Conservation (phyloP, 768 basidiomycete species). For the Tylopilus felleus region DNA sequence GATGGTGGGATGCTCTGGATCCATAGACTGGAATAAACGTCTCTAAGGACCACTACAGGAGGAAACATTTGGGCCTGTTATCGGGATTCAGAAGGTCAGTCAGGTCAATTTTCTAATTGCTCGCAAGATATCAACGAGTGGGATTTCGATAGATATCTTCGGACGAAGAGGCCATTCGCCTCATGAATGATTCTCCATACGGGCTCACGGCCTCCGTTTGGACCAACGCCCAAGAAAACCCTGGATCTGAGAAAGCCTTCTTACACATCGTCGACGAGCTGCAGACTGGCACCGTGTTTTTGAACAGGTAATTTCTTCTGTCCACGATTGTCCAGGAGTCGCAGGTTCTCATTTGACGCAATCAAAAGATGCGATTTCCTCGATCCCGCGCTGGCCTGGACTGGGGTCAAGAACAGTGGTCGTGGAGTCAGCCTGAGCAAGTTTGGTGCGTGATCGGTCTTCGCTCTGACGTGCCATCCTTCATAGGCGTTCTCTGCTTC, state of each 20-base stretch:
- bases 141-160: conserved; percentile 53
- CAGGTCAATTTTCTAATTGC: neutral
- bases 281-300: conserved; percentile 88
- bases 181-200: conserved; percentile 97
- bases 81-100: conserved; percentile 87
- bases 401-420: conserved; percentile 91
- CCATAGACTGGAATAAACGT: neutral
- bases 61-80: conserved; percentile 90
- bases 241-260: conserved; percentile 68
- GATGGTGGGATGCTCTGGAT: conserved; percentile 51
- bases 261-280: conserved; percentile 59
- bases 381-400: conserved; percentile 94
- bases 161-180: conserved; percentile 81
- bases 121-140: neutral
- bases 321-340: no score
- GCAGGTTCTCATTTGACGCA: neutral
- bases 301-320: conserved; percentile 62
- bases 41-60: conserved; percentile 41
- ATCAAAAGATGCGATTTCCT: conserved; percentile 74
- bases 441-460: conserved; percentile 61
- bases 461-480: neutral
- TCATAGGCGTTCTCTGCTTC: neutral
- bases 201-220: conserved; percentile 94
- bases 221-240: conserved; percentile 67
- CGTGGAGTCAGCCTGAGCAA: conserved; percentile 87